A percentile compares a stretch with the other conserved stretches of the same genome.
These are phyloP conservation scores for Davidsoniella australis DNA, from an alignment of 2,329 filamentous ascomycete genomes.

Conservation along the genomic window DNA sequence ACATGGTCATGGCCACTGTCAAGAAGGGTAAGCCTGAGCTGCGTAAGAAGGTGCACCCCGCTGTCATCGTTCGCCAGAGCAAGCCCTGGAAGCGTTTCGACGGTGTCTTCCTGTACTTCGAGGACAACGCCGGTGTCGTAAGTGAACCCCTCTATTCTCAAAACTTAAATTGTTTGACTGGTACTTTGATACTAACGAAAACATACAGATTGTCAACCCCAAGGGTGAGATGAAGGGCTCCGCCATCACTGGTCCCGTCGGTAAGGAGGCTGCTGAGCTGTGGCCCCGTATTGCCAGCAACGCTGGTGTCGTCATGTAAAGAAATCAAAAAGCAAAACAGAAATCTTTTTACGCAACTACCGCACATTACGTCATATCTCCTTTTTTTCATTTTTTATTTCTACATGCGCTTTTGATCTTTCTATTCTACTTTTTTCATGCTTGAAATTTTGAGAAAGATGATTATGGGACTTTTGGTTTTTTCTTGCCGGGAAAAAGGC, in stretches of 20 bases:
- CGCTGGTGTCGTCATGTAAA: constrained; percentile 99
- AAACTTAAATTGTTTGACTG: background rate
- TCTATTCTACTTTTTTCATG: background rate
- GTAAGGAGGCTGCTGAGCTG: constrained; percentile 98
- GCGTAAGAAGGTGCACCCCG: constrained; percentile 99
- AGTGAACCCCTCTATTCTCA: constrained; percentile 25
- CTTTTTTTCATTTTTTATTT: constrained; percentile 1
- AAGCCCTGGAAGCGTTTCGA: constrained; percentile 99
- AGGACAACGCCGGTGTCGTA: constrained; percentile 99
- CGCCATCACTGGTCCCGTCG: constrained; percentile 95
- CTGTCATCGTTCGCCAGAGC: constrained; percentile 94
- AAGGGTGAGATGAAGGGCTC: constrained; percentile 99
- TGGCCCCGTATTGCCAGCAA: constrained; percentile 99
- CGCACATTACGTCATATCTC: constrained; percentile 6
- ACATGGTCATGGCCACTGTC: constrained; percentile 99
- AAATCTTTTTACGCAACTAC: constrained; percentile 13
- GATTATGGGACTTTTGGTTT: constrained; percentile 1
- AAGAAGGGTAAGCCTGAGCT: constrained; percentile 99
- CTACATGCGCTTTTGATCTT: background rate
- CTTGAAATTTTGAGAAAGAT: too few relatives aligned
- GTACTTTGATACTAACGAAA: background rate
- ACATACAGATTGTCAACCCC: constrained; percentile 83
- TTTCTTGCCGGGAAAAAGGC: constrained; percentile 3
- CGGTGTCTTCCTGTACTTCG: constrained; percentile 98
- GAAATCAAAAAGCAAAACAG: constrained; percentile 16